Evolutionary conservation across 371 early-diverging fungal species (phyloP).

Genomic region (Entomophthora muscae): DNA sequence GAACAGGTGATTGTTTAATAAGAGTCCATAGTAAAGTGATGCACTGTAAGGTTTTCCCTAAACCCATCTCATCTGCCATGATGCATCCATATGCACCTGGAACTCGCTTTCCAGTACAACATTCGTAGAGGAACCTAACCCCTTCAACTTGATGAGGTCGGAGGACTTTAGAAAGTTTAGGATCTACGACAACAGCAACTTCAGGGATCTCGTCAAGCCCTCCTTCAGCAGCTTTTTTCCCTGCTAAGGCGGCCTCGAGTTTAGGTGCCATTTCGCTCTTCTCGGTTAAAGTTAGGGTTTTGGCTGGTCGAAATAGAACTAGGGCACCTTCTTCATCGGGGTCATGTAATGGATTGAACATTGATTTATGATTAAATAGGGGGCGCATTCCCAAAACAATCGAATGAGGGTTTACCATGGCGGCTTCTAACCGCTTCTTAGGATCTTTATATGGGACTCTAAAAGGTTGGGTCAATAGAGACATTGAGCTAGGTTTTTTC

Average conservation of each 20-base stretch:
- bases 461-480: not conserved
- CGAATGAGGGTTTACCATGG: not conserved
- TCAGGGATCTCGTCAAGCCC: constrained; percentile 28
- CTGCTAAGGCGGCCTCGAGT: constrained; percentile 17
- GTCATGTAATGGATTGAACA: constrained; percentile 10
- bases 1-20: constrained; percentile 66
- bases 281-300: constrained; percentile 22
- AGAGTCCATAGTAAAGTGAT: constrained; percentile 95
- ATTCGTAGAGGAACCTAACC: constrained; percentile 79
- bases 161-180: constrained; percentile 58
- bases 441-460: constrained; percentile 3
- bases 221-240: constrained; percentile 28
- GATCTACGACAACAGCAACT: constrained; percentile 61
- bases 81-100: constrained; percentile 57
- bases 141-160: constrained; percentile 95
- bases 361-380: not conserved
- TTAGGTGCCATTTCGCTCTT: constrained; percentile 17
- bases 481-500: not conserved
- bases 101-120: constrained; percentile 61
- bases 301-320: constrained; percentile 61
- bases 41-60: constrained; percentile 88
- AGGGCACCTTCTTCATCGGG: constrained; percentile 46
- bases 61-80: constrained; percentile 98
- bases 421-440: not conserved
- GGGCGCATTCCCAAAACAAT: constrained; percentile 1